A percentile compares a stretch with the other conserved stretches of the same genome.
These are phyloP conservation scores for Debaryomyces prosopidis DNA, from an alignment of 805 yeast genomes.

Conservation along the genomic window DNA sequence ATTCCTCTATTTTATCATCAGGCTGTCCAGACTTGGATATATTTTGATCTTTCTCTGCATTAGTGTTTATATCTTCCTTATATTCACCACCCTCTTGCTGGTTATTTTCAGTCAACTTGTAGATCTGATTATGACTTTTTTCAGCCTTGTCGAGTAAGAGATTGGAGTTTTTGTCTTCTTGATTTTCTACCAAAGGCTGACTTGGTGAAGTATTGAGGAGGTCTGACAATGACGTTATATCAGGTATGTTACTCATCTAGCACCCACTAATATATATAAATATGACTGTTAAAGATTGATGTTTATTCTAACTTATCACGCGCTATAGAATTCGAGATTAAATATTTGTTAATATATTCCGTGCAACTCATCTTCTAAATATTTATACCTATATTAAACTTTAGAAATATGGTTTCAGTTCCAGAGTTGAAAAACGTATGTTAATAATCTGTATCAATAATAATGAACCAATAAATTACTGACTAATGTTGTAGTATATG, in stretches of 20 bases:
- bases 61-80: neutral
- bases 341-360: neutral
- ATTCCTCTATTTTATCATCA: slow-evolving; percentile 5
- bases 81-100: neutral
- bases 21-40: neutral
- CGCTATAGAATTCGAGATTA: neutral
- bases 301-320: neutral
- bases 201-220: slow-evolving; percentile 24
- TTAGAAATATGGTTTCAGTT: slow-evolving; percentile 49
- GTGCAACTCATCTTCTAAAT: neutral
- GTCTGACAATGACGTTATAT: slow-evolving; percentile 27
- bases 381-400: neutral
- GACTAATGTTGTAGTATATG: slow-evolving; percentile 54
- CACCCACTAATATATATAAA: neutral
- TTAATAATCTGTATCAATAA: slow-evolving; percentile 6
- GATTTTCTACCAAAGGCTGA: slow-evolving; percentile 1
- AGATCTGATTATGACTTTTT: neutral
- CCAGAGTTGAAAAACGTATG: slow-evolving; percentile 60
- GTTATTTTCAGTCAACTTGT: slow-evolving; percentile 4
- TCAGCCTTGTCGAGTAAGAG: neutral
- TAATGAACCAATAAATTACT: neutral
- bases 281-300: too few species aligned
- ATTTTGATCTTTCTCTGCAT: neutral
- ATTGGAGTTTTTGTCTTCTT: neutral
- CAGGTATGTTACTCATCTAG: slow-evolving; percentile 23